phyloP scores from a whole-genome alignment of 2,329 filamentous ascomycete genomes.

The Sporothrix protearum region DNA sequence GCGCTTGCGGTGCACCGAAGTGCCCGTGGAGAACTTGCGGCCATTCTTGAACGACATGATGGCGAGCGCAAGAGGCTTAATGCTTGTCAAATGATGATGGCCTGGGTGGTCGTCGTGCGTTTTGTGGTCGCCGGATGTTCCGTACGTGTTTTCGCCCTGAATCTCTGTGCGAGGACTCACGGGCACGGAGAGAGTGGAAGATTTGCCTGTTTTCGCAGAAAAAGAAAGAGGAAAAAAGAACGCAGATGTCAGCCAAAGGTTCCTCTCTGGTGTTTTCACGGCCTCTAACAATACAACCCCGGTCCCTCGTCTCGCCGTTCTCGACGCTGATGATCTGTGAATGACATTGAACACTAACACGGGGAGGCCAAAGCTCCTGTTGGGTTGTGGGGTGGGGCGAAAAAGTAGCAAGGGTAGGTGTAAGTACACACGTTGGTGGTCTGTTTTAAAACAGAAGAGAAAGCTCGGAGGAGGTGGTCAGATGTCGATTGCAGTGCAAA shows the following conservation, averaged over 20 bases:
- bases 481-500: not conserved
- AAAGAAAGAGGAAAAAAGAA: not conserved
- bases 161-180: slow-evolving; percentile 5
- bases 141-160: not conserved
- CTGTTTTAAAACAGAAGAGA: not conserved
- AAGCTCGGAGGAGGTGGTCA: not conserved
- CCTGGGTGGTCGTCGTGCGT: not conserved
- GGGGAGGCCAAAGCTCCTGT: slow-evolving; percentile 20
- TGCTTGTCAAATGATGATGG: not conserved
- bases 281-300: not conserved
- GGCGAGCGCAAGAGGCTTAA: slow-evolving; percentile 10
- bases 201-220: too few relatives aligned
- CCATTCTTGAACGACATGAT: slow-evolving; percentile 23
- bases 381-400: slow-evolving; percentile 32
- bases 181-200: not conserved
- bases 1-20: slow-evolving; percentile 46
- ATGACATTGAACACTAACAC: not conserved
- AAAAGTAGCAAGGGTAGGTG: slow-evolving; percentile 26
- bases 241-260: not conserved
- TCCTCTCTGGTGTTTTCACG: not conserved
- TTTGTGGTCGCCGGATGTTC: not conserved
- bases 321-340: not conserved
- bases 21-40: slow-evolving; percentile 45
- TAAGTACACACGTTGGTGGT: slow-evolving; percentile 13
- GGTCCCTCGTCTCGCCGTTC: not conserved